Conservation (phyloP, 768 basidiomycete species). For the Galerina sulciceps region DNA sequence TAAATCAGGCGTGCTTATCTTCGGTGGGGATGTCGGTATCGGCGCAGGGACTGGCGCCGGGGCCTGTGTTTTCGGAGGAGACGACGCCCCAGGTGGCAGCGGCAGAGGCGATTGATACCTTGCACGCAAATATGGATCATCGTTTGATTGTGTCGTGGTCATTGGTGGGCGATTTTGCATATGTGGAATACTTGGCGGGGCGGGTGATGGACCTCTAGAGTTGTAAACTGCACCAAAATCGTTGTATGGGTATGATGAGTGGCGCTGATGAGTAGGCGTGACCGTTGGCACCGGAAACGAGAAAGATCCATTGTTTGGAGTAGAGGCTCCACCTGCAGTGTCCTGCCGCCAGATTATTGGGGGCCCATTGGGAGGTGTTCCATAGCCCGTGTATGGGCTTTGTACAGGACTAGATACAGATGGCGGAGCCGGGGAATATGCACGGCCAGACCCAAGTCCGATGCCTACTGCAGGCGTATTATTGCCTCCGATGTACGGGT, state of each 20-base stretch:
- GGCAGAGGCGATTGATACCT: constrained; percentile 62
- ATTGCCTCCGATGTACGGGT: constrained; percentile 12
- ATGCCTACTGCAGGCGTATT: neutral
- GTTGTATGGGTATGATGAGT: constrained; percentile 5
- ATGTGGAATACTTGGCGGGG: no score
- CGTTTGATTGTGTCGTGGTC: neutral
- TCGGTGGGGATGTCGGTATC: constrained; percentile 15
- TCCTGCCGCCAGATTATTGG: constrained; percentile 21
- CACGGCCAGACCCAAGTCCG: neutral
- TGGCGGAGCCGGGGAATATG: constrained; percentile 7
- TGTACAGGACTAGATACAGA: neutral
- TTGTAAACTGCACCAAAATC: neutral
- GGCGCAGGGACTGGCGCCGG: no score
- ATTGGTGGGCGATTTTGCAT: neutral
- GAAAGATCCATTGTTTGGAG: constrained; percentile 16
- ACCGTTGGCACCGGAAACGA: constrained; percentile 39
- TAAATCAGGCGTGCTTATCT: constrained; percentile 31
- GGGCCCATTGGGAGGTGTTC: constrained; percentile 10
- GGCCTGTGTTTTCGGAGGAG: neutral
- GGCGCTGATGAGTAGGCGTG: constrained; percentile 14
- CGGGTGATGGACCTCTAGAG: no score
- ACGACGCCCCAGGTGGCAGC: constrained; percentile 42
- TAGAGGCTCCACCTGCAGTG: neutral
- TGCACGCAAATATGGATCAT: constrained; percentile 33
- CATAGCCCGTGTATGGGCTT: constrained; percentile 6